Evolutionary conservation across 2,329 filamentous ascomycete species (phyloP).

Genomic region (Clathrospora elynae): DNA sequence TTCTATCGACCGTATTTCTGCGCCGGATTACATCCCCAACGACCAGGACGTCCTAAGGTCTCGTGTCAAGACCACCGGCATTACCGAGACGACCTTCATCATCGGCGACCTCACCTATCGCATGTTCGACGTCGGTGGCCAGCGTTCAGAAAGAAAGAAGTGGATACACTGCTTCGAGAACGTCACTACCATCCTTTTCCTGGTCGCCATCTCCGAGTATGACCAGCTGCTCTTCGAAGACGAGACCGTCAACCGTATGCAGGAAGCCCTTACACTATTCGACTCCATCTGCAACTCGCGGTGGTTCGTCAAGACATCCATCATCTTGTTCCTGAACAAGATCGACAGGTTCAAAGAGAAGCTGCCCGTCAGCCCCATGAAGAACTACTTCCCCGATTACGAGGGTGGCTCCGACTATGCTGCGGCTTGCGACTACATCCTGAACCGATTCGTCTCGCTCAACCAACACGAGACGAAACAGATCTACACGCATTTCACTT

Average conservation of each 20-base stretch:
- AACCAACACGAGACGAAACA: conserved; percentile 99
- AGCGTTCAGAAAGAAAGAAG: conserved; percentile 96
- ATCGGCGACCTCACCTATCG: conserved; percentile 93
- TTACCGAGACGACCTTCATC: conserved; percentile 94
- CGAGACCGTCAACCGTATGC: conserved; percentile 81
- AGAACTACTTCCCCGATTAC: conserved; percentile 77
- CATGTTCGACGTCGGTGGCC: conserved; percentile 97
- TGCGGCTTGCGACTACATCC: conserved; percentile 96
- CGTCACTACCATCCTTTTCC: conserved; percentile 93
- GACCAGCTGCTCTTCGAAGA: conserved; percentile 95
- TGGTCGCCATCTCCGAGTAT: conserved; percentile 96
- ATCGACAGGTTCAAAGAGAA: conserved; percentile 78
- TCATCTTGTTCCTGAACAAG: conserved; percentile 77
- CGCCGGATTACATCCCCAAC: conserved; percentile 90
- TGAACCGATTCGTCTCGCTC: conserved; percentile 96
- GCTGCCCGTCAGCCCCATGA: conserved; percentile 73
- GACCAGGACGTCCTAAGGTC: conserved; percentile 94
- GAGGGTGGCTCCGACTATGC: conserved; percentile 93
- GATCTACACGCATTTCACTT: conserved; percentile 99
- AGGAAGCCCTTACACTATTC: conserved; percentile 72
- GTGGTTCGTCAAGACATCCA: conserved; percentile 74
- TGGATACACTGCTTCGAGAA: conserved; percentile 99
- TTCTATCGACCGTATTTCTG: conserved; percentile 87
- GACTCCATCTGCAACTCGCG: conserved; percentile 74
- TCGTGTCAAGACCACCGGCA: conserved; percentile 97